Evolutionary conservation across 1,284 basidiomycete species (phyloP), one percentile per base, ranked within the genome.

Genomic region (Cryptococcus floricola): DNA sequence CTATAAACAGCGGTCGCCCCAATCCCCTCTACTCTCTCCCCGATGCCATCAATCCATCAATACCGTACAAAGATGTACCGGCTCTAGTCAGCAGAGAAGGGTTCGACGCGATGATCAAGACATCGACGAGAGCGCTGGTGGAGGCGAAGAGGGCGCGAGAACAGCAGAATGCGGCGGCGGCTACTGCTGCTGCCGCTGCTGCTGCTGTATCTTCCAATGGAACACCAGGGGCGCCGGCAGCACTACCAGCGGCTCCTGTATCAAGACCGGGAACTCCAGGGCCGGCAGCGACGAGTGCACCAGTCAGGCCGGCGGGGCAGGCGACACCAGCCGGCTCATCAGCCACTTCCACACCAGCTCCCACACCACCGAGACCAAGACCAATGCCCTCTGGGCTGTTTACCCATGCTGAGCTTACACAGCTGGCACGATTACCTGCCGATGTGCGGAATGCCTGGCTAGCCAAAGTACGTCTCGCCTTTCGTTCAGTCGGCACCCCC

Each of bases 1-100:
- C 57, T 5, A 28, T 61, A 18, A 23, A 44, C 5, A 41, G 34
- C 18, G 34, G 39, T 34, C 37, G 53, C 39, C 55, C 57, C 9
- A 63, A 66, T 45, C 62, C 62, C 4, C 49, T 66, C 4, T 45
- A 59, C 4, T 43, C 38, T 44, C 45, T 66, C 28, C 1, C 48
- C 53, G 48, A 49, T 3, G 54, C 56, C 27, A 56, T 66, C 18
- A 53, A 66, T 51, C 59, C 61, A 3, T 52, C 60, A 3, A 31
- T 60, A 41, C 52, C 64, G 13, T 63, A 37, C 39, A 50, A 52
- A 7, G 55, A 50, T 14, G 41, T 38, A 39, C 55, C 56, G 19
- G 52, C 62, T 12, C 39, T 66, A 5, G 51, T 63, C 31, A 52
- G 48, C 38, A 56, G 54, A 25, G 63, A 61, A 23, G 54, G 43